Percentiles rank a stretch among this genome's conserved stretches.
Conservation (phyloP, 2,329 filamentous ascomycete genomes). For the Coleophoma eucalyptorum region DNA sequence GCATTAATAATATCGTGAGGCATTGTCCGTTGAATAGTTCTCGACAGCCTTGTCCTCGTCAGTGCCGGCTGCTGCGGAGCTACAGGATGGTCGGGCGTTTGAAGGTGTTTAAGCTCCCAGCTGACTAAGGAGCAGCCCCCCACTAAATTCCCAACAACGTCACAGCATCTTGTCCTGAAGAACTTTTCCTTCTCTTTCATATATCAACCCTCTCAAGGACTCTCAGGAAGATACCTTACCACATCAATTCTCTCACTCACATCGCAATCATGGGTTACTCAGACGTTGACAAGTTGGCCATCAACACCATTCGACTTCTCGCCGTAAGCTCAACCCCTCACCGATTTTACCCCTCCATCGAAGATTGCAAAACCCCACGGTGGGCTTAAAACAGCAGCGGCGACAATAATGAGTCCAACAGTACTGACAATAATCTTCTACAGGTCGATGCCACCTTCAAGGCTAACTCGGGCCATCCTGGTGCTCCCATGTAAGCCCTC, state of each 20-base stretch:
- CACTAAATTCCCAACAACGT: background rate
- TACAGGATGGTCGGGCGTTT: background rate
- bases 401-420: background rate
- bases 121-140: too few relatives aligned
- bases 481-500: slow-evolving; percentile 81
- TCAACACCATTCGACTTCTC: slow-evolving; percentile 97
- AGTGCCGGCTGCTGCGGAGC: background rate
- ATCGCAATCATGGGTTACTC: slow-evolving; percentile 70
- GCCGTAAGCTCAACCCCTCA: slow-evolving; percentile 64
- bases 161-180: background rate
- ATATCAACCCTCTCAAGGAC: slow-evolving; percentile 1
- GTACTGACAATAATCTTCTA: slow-evolving; percentile 14
- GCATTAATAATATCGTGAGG: too few relatives aligned
- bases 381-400: too few relatives aligned
- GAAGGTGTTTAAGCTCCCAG: background rate
- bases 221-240: slow-evolving; percentile 1
- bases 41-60: too few relatives aligned
- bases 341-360: slow-evolving; percentile 11
- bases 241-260: background rate
- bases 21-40: too few relatives aligned
- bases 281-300: slow-evolving; percentile 83
- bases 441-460: slow-evolving; percentile 96
- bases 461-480: slow-evolving; percentile 97
- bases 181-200: slow-evolving; percentile 1
- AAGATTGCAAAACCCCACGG: too few relatives aligned